Evolutionary conservation across 768 basidiomycete species (phyloP), one percentile per base, ranked within the genome.

Genomic region (Lentinula raphanica): DNA sequence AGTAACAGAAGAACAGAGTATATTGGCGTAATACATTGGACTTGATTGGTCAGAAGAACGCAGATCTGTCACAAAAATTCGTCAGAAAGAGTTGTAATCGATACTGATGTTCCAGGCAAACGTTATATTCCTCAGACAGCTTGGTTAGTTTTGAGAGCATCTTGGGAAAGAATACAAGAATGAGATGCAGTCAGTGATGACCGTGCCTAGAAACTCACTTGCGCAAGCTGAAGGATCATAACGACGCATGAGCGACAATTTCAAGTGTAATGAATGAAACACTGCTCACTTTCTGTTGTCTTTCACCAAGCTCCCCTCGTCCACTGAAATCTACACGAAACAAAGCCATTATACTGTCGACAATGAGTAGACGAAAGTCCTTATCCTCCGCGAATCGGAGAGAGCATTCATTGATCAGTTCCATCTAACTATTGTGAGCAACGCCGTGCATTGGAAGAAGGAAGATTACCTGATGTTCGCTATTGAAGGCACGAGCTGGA

Each of bases 331-430:
- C 95, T 44, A 94, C 91, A 19, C 94, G 85, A 71, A 98, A 98
- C 5, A 96, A 80, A 28, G 95, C 96, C 92, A 98, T 96, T 60
- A 98, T 95, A 64, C 92, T 94, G 69, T 98, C 96, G 35, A 98
- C 83, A 59, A 98, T 94, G 66, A 92, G 72, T 28, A 91, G 77
- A 48, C 85, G 77, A 64, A 86, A 93, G 65, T 90, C 88, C 66
- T 90, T 92, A 69, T 94, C 92, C 67, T 94, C 93, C 0, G 92
- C 90, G 66, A 94, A 92, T 50, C 92, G 86, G 59, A 86, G 76
- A 2, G 92, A 92, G 63, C 91, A 90, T 69, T 92, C 90, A 65
- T 91, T 92, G 71, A 94, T 92, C 36, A 94, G 77, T 66, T 94
- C 92, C 92, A 94, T 93, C 89, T 91, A 60, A 9, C 42, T 42